Conservation (phyloP, 73 alveolate species). For the Blepharisma japonicum region DNA sequence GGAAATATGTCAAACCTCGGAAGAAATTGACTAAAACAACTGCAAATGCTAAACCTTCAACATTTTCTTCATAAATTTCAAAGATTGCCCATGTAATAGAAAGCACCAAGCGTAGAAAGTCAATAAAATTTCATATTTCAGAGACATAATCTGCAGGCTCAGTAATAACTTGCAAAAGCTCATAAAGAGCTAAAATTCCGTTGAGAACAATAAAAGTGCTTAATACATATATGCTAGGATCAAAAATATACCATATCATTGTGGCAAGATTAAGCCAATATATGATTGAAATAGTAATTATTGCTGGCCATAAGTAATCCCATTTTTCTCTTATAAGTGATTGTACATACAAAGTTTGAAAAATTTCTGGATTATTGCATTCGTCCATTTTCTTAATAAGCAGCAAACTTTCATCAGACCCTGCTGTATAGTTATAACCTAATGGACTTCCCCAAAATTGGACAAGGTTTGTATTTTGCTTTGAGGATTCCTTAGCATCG, state of each 20-base stretch:
- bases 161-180: background rate
- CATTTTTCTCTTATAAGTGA: background rate
- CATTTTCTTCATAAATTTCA: background rate
- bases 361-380: background rate
- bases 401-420: background rate
- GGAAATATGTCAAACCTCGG: constrained; percentile 10
- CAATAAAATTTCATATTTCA: background rate
- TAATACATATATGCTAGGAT: background rate
- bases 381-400: background rate
- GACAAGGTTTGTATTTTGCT: background rate
- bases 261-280: background rate
- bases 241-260: background rate
- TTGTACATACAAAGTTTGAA: background rate
- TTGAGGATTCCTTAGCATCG: background rate
- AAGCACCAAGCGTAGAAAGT: background rate
- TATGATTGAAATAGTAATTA: background rate
- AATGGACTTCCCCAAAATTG: background rate
- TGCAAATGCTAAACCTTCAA: background rate
- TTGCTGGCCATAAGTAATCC: background rate
- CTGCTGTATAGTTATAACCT: background rate
- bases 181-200: background rate
- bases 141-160: background rate
- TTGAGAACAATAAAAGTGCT: background rate
- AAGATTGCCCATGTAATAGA: background rate
- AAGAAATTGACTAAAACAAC: background rate